phyloP scores from a whole-genome alignment of 2,329 filamentous ascomycete genomes.

The Aspergillus novoparasiticus region DNA sequence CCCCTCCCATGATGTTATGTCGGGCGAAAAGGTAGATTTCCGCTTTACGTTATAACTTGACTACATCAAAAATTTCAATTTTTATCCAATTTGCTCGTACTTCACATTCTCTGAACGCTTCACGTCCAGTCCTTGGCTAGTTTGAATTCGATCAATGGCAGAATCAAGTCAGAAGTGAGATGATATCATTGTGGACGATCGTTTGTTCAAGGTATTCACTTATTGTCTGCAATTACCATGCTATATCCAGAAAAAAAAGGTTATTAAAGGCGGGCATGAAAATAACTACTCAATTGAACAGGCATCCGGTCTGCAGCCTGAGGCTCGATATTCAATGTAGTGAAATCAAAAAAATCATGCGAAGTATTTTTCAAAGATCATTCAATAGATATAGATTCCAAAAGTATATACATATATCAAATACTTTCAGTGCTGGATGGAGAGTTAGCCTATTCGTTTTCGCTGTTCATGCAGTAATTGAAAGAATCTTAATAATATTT shows the following conservation, averaged over 20 bases:
- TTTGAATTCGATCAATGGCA: background rate
- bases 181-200: background rate
- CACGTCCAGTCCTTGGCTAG: background rate
- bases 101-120: background rate
- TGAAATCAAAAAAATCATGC: background rate
- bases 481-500: conserved; percentile 20
- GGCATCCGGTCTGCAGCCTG: background rate
- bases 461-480: background rate
- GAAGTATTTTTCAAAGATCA: background rate
- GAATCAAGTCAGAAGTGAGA: background rate
- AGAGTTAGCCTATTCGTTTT: background rate
- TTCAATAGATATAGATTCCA: background rate
- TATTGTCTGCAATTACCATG: background rate
- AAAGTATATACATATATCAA: background rate
- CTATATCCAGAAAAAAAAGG: background rate
- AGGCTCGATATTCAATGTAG: background rate
- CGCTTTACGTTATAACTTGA: background rate
- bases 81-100: background rate
- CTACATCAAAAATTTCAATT: background rate
- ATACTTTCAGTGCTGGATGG: background rate
- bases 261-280: background rate
- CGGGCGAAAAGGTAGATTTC: background rate
- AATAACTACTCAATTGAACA: background rate
- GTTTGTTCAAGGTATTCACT: background rate
- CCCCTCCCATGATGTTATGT: background rate